A percentile compares a stretch with the other conserved stretches of the same genome.
These are phyloP conservation scores for Neonectria hederae DNA, from an alignment of 2,329 filamentous ascomycete species.

Conservation along the genomic window DNA sequence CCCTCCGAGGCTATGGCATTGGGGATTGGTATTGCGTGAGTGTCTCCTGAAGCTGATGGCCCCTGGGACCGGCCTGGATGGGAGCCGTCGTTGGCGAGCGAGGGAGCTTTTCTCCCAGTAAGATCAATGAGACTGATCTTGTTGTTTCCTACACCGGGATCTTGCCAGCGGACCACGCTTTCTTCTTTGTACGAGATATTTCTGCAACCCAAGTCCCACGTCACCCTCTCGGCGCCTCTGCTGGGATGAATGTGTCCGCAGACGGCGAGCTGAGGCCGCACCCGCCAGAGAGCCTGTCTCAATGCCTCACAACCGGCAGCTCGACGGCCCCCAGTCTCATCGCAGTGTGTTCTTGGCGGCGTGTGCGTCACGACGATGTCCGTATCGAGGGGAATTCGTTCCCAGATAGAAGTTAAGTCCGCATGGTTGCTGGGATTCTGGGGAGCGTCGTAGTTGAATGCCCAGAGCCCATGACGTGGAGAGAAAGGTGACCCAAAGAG, in stretches of 20 bases:
- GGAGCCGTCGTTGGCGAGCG: conserved; percentile 60
- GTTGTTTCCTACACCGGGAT: conserved; percentile 62
- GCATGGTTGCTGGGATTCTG: conserved; percentile 25
- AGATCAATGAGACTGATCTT: conserved; percentile 73
- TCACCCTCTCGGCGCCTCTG: conserved; percentile 69
- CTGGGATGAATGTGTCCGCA: conserved; percentile 79
- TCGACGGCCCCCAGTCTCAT: conserved; percentile 54
- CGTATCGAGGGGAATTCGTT: conserved; percentile 65
- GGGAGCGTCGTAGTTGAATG: conserved; percentile 68
- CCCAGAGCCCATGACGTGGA: conserved; percentile 67
- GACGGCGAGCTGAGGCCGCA: conserved; percentile 71
- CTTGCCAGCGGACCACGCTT: conserved; percentile 61
- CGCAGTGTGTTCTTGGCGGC: conserved; percentile 68
- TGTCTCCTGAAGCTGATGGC: conserved; percentile 1
- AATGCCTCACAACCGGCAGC: conserved; percentile 69
- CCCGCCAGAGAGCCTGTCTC: conserved; percentile 63
- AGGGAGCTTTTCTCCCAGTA: conserved; percentile 54
- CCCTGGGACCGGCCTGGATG: conserved; percentile 29
- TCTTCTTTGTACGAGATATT: conserved; percentile 57
- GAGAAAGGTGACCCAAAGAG: conserved; percentile 78
- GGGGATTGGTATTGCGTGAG: conserved; percentile 7
- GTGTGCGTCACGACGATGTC: conserved; percentile 79
- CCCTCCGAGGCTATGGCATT: neutral
- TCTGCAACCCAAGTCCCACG: conserved; percentile 62
- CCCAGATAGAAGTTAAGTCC: conserved; percentile 62